Percentiles rank a stretch among this genome's conserved stretches.
Evolutionary conservation across 768 basidiomycete species (phyloP).

Genomic region (Scleroderma citrinum): DNA sequence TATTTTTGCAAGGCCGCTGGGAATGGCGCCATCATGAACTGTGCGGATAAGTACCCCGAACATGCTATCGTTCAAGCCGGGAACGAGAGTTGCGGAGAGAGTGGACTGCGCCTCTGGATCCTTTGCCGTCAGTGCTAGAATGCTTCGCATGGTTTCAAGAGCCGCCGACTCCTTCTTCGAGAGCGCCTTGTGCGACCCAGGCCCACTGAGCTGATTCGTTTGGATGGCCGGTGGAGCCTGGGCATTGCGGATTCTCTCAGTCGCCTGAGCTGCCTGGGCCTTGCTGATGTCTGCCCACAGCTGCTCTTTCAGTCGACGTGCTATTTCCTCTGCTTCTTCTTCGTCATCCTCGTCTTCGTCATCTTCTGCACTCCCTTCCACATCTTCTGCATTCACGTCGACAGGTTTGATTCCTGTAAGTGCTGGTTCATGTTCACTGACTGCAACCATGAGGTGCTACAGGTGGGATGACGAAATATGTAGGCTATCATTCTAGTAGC

Average conservation of each 20-base stretch:
- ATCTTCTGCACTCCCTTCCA: constrained; percentile 35
- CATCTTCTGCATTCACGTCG: constrained; percentile 38
- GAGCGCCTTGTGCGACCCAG: constrained; percentile 7
- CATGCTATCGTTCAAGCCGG: constrained; percentile 42
- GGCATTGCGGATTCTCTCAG: constrained; percentile 18
- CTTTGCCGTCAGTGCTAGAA: constrained; percentile 51
- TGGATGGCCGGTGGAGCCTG: constrained; percentile 3
- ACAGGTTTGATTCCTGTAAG: background rate
- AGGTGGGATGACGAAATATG: background rate
- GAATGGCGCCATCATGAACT: constrained; percentile 40
- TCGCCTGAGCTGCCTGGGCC: constrained; percentile 43
- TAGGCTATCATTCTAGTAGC: too few species aligned
- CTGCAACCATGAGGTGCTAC: background rate
- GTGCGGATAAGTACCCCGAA: constrained; percentile 50
- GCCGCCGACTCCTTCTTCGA: constrained; percentile 51
- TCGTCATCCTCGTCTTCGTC: constrained; percentile 38
- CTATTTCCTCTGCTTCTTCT: constrained; percentile 66
- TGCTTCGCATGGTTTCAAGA: constrained; percentile 57
- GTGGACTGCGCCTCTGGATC: constrained; percentile 52
- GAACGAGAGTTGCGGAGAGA: constrained; percentile 47
- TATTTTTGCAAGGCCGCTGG: constrained; percentile 47
- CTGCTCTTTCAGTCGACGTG: constrained; percentile 66
- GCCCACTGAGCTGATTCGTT: background rate
- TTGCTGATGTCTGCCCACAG: constrained; percentile 73
- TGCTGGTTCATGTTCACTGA: background rate